Conservation (phyloP, 108 stramenopile species). For the Cyclotella cryptica region DNA sequence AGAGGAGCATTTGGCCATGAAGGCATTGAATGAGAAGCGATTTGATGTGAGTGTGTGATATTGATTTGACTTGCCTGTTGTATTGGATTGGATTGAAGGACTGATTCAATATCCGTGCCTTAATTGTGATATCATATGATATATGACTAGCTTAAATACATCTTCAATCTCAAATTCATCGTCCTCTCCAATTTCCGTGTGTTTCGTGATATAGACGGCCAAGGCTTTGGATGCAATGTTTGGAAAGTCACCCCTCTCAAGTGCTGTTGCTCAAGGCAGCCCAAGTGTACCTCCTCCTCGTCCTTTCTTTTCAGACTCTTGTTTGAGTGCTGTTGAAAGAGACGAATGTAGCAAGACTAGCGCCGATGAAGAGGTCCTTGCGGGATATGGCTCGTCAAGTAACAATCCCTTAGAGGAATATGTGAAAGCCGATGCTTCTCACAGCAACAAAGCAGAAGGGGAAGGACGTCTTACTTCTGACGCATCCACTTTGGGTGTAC, state of each 20-base stretch:
- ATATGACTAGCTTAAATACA: background rate
- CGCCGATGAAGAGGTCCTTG: background rate
- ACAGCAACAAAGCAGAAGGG: too few relatives aligned
- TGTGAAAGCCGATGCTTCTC: background rate
- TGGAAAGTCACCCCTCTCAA: conserved; percentile 32
- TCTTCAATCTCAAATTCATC: background rate
- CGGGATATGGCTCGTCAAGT: background rate
- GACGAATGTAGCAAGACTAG: background rate
- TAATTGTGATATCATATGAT: too few relatives aligned
- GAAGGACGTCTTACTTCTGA: too few relatives aligned
- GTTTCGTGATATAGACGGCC: conserved; percentile 23
- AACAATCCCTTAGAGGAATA: background rate
- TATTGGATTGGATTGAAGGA: background rate
- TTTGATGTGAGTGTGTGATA: conserved; percentile 30
- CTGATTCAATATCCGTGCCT: too few relatives aligned
- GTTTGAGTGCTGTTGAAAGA: background rate
- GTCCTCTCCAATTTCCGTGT: background rate
- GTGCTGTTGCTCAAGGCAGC: conserved; percentile 16
- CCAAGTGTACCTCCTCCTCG: background rate
- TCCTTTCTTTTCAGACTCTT: conserved; percentile 1
- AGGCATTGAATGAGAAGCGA: conserved; percentile 41
- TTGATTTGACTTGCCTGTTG: background rate
- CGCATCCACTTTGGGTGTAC: background rate
- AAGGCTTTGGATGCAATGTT: conserved; percentile 43
- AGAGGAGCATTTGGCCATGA: conserved; percentile 34